Percentiles rank a stretch among this genome's conserved stretches.
Evolutionary conservation across 345 rosid genomes (phyloP).

Genomic region (Eucalyptus erythrocorys): DNA sequence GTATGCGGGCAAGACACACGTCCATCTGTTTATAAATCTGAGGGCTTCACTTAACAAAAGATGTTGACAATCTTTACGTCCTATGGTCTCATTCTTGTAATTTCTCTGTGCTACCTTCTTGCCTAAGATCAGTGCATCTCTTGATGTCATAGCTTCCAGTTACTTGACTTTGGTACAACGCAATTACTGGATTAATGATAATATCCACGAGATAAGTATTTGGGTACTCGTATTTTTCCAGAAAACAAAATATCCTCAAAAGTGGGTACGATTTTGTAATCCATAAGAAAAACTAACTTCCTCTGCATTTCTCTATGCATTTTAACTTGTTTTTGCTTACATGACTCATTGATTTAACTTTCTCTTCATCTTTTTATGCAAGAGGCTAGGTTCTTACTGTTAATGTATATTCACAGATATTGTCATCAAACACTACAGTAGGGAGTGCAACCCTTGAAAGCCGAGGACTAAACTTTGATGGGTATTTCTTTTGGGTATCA

Average conservation of each 20-base stretch:
- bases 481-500: conserved; percentile 52
- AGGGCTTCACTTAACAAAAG: neutral
- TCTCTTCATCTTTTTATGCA: neutral
- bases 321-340: neutral
- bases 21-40: neutral
- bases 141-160: neutral
- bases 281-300: neutral
- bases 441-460: conserved; percentile 40
- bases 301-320: neutral
- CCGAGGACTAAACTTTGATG: conserved; percentile 49
- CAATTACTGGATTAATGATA: neutral
- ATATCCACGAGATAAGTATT: neutral
- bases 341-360: neutral
- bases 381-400: neutral
- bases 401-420: conserved; percentile 7
- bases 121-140: neutral
- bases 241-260: neutral
- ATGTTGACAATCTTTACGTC: neutral
- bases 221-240: neutral
- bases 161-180: neutral
- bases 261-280: neutral
- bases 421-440: conserved; percentile 26
- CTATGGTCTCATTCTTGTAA: neutral
- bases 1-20: neutral
- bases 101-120: neutral